Evolutionary conservation across 768 basidiomycete genomes (phyloP).

Genomic region (Lactarius akahatsu): DNA sequence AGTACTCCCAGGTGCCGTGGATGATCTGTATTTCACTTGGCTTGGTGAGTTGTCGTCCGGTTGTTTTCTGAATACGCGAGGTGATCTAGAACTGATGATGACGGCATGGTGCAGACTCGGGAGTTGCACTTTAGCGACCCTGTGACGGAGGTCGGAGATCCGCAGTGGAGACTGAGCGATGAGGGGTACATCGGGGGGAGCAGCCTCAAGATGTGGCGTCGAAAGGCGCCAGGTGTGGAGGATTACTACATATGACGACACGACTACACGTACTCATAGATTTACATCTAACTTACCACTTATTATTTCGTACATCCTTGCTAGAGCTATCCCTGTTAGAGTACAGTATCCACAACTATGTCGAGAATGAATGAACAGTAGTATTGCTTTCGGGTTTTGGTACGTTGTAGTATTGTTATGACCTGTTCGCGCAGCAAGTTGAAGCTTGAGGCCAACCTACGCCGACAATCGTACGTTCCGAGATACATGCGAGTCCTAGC

Average conservation of each 20-base stretch:
- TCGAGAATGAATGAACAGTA: not conserved
- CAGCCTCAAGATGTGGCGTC: slow-evolving; percentile 28
- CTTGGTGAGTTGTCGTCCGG: slow-evolving; percentile 19
- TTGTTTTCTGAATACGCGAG: not conserved
- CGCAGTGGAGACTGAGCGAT: slow-evolving; percentile 27
- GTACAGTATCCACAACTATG: not conserved
- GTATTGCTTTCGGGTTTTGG: no score
- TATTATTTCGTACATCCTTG: not conserved
- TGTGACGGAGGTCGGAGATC: slow-evolving; percentile 19
- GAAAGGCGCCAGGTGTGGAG: slow-evolving; percentile 31
- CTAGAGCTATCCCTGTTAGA: not conserved
- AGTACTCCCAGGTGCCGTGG: slow-evolving; percentile 8
- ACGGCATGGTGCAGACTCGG: slow-evolving; percentile 24
- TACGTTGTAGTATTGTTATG: no score
- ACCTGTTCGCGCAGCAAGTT: no score
- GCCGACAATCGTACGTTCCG: no score
- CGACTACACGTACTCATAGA: not conserved
- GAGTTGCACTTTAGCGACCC: slow-evolving; percentile 33
- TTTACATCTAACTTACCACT: not conserved
- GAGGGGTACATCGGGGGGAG: slow-evolving; percentile 29
- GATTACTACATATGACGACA: slow-evolving; percentile 16
- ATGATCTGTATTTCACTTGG: slow-evolving; percentile 34
- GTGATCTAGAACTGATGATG: not conserved
- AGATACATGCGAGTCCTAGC: no score
- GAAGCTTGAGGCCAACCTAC: no score